These are phyloP conservation scores for Ceratocystis harringtonii DNA, from an alignment of 2,329 filamentous ascomycete genomes.

Conservation along the genomic window DNA sequence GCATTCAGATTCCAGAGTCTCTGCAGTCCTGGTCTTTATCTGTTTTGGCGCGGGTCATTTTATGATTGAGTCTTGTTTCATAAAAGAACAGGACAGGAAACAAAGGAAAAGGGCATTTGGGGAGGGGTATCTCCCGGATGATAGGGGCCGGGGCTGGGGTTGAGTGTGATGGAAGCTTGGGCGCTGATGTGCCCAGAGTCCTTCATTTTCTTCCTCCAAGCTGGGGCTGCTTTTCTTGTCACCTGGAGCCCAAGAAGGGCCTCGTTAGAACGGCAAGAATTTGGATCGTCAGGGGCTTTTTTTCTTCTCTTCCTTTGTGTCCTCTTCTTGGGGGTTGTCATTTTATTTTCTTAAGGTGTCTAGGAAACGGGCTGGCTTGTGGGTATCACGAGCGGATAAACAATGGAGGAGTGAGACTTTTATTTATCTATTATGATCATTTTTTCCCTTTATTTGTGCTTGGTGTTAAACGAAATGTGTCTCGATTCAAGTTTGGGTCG, in stretches of 20 bases:
- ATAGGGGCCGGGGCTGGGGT: neutral
- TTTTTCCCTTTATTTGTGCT: too few species aligned
- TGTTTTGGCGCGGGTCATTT: neutral
- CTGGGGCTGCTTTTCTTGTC: too few species aligned
- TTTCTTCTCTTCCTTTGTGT: neutral
- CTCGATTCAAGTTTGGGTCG: too few species aligned
- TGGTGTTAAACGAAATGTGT: neutral
- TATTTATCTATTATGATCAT: neutral
- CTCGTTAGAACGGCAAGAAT: neutral
- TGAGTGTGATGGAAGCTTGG: neutral
- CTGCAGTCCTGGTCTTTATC: neutral
- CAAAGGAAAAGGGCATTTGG: neutral
- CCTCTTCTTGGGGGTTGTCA: neutral
- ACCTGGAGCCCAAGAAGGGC: neutral
- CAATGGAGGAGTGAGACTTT: neutral
- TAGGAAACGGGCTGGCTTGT: neutral
- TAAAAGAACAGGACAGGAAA: neutral
- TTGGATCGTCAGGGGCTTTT: neutral
- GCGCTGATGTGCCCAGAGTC: neutral
- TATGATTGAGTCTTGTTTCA: neutral
- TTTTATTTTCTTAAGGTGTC: neutral
- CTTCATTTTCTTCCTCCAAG: neutral
- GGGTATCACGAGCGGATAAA: neutral
- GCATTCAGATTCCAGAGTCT: too few species aligned
- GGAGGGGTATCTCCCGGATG: neutral